phyloP scores from a whole-genome alignment of 805 yeast genomes.

The Lipomyces chichibuensis region DNA sequence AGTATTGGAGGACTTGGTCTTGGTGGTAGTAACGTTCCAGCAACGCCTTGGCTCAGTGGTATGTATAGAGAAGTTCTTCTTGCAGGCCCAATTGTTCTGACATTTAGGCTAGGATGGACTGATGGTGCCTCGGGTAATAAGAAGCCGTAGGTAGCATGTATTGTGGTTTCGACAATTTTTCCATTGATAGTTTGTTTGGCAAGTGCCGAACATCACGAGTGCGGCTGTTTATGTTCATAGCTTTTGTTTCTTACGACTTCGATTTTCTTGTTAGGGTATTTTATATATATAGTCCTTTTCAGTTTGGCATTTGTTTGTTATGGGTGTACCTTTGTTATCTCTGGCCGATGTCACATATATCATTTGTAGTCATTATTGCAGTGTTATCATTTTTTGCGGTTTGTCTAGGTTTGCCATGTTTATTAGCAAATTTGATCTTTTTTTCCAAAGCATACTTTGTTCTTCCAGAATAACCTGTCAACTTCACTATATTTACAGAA shows the following conservation, averaged over 20 bases:
- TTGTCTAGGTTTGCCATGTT: constrained; percentile 10
- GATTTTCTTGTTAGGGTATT: not conserved
- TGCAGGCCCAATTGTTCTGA: not conserved
- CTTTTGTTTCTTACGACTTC: constrained; percentile 2
- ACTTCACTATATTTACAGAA: not conserved
- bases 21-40: constrained; percentile 5
- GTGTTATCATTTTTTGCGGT: constrained; percentile 12
- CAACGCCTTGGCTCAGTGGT: constrained; percentile 16
- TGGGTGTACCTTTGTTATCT: constrained; percentile 10
- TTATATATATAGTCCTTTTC: not conserved
- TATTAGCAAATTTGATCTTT: not conserved
- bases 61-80: not conserved
- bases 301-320: constrained; percentile 17
- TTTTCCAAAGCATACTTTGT: not conserved
- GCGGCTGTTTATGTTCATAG: constrained; percentile 1
- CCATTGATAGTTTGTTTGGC: not conserved
- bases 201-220: not conserved
- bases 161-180: not conserved
- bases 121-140: not conserved
- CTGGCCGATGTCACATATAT: constrained; percentile 4
- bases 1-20: constrained; percentile 24
- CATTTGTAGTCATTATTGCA: not conserved
- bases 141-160: not conserved
- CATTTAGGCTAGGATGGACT: not conserved
- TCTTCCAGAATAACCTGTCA: not conserved